phyloP scores from a whole-genome alignment of 1,284 basidiomycete species.

The Cutaneotrichosporon sp. region DNA sequence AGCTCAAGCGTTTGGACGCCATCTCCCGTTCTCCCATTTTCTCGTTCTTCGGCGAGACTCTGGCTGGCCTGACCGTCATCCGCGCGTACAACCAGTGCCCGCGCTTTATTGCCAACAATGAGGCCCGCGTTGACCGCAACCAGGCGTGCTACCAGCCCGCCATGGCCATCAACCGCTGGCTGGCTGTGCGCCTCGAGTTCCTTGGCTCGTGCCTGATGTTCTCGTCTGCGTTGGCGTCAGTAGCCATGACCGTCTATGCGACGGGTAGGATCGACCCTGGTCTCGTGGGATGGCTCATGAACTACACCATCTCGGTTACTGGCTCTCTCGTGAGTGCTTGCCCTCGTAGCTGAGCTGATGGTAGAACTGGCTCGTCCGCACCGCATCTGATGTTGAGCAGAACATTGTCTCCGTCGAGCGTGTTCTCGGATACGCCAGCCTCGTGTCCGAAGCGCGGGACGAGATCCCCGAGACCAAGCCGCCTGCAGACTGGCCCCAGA shows the following conservation, averaged over 20 bases:
- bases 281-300: constrained; percentile 82
- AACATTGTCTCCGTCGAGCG: constrained; percentile 85
- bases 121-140: constrained; percentile 60
- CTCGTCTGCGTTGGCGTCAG: constrained; percentile 63
- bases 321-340: constrained; percentile 53
- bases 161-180: constrained; percentile 54
- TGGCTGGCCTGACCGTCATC: constrained; percentile 79
- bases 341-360: no score
- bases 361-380: constrained; percentile 79
- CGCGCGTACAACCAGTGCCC: constrained; percentile 66
- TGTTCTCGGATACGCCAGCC: constrained; percentile 60
- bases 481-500: constrained; percentile 63
- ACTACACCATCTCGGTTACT: constrained; percentile 76
- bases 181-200: constrained; percentile 59
- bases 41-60: constrained; percentile 76
- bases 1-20: constrained; percentile 86
- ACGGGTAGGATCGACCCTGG: constrained; percentile 68
- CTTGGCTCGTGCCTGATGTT: constrained; percentile 78
- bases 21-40: constrained; percentile 88
- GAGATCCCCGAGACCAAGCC: constrained; percentile 65
- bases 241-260: constrained; percentile 66
- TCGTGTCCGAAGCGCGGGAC: constrained; percentile 70
- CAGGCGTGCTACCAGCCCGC: constrained; percentile 53
- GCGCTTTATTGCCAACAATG: constrained; percentile 72
- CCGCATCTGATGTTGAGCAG: constrained; percentile 85